Evolutionary conservation across 1,139 yeast species (phyloP), one percentile per base, ranked within the genome.

Genomic region (Blastobotrys elegans): DNA sequence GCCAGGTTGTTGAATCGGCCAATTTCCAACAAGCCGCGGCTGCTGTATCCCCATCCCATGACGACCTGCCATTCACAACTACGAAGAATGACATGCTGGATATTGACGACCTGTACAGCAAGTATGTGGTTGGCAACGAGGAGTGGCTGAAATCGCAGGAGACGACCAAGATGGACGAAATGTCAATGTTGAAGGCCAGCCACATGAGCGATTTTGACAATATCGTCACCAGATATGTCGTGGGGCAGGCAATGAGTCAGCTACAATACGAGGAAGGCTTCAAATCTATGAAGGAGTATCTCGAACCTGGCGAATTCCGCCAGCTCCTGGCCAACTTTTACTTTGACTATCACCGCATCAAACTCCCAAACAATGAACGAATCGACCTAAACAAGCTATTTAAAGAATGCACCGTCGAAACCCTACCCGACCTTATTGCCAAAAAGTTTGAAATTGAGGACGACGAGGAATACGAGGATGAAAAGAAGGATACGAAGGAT

Each of bases 301-400:
- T 54, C 30, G 46, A 51, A 14, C 49, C 50, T 1, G 51, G 45
- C 6, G 57, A 54, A 33, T 43, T 50, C 22, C 43, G 55, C 14
- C 38, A 40, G 29, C 20, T 52, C 7, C 46, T 54, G 17, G 33
- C 51, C 14, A 49, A 52, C 21, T 42, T 54, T 24, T 54, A 53
- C 30, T 54, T 51, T 40, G 50, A 46, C 14, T 38, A 50, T 26
- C 48, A 26, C 16, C 32, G 40, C 20, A 20, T 27, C 26, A 36
- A 30, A 4, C 22, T 14, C 11, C 37, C 35, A 22, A 21, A 26
- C 8, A 39, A 45, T 30, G 46, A 44, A 6, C 29, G 45, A 13
- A 34, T 44, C 22, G 46, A 49, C 26, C 37, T 49, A 13, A 45
- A 43, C 14, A 35, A 42, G 27, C 16, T 49, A 18, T 43, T 42